Evolutionary conservation across 2,329 filamentous ascomycete genomes (phyloP), one percentile per base, ranked within the genome.

Genomic region (Fusarium avenaceum): DNA sequence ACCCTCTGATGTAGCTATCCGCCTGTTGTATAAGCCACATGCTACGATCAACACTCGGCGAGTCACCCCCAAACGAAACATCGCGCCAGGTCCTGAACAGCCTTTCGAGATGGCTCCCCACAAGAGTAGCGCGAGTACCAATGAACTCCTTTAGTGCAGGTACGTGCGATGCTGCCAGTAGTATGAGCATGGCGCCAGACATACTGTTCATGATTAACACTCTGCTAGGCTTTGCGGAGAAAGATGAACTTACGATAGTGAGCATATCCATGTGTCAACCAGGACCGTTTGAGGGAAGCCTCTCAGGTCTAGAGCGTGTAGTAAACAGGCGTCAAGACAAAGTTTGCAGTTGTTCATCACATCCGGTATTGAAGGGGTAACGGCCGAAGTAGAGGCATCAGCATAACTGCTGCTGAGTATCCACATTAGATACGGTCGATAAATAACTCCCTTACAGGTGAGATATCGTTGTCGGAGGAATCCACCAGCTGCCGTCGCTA

Each of bases 191-290:
- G 4, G 81, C 82, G 0, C 80, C 80, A 0, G 82, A 81, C 82
- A 85, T 85, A 0, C 83, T 84, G 6, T 26, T 44, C 5, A 0
- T 6, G 0, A 9, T 50, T 15, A 55, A 57, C 24, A 54, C 0
- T 9, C 0, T 11, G 1, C 6, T 0, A 6, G 1, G 10, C 4
- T 1, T 1, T 0, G 2, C 5, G 4, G 3, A 2, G 1, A 2
- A 4, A 10, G 5, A 3, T 19, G 4, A 14, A 78, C 82, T 71
- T 74, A 85, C 83, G 83, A 85, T 0, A 86, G 67, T 0, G 83
- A 84, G 45, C 84, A 86, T 22, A 86, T 86, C 84, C 84, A 86
- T 0, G 83, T 85, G 65, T 86, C 84, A 2, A 86, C 79, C 33
- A 86, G 71, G 0, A 86, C 79, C 0, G 84, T 86, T 47, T 86